phyloP scores from a whole-genome alignment of 257 asterid genomes.

The Echium plantagineum region DNA sequence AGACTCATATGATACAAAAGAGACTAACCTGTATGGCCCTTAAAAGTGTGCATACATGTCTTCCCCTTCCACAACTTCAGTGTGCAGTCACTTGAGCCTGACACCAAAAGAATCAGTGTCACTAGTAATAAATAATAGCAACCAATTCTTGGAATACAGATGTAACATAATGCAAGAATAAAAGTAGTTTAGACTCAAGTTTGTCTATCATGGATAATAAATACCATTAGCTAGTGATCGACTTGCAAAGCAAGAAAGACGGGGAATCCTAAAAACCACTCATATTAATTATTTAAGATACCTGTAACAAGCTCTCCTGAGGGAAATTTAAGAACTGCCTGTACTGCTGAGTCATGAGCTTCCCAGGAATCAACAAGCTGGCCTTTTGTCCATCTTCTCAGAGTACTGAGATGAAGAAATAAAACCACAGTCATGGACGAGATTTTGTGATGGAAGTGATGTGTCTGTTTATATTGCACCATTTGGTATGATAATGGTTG shows the following conservation, averaged over 20 bases:
- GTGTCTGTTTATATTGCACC: not conserved
- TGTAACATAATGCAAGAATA: not conserved
- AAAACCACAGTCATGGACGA: not conserved
- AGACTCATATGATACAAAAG: not conserved
- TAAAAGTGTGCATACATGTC: constrained; percentile 56
- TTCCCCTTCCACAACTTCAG: constrained; percentile 93
- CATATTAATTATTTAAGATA: constrained; percentile 7
- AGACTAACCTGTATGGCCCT: constrained; percentile 77
- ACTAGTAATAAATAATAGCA: not conserved
- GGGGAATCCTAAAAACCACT: constrained; percentile 1
- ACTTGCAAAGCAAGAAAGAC: not conserved
- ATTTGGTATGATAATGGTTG: not conserved
- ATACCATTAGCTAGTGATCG: not conserved
- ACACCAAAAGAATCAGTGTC: constrained; percentile 17
- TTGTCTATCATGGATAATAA: not conserved
- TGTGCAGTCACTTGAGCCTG: constrained; percentile 91
- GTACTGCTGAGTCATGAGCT: constrained; percentile 78
- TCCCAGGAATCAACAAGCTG: constrained; percentile 71
- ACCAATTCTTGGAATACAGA: not conserved
- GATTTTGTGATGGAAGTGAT: not conserved
- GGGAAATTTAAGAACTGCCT: constrained; percentile 70
- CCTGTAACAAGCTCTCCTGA: constrained; percentile 95
- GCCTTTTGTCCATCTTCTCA: constrained; percentile 90
- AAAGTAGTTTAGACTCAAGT: not conserved
- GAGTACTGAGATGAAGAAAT: constrained; percentile 36